Conservation (phyloP, 148 eudicot species). For the Pharnaceum exiguum region DNA sequence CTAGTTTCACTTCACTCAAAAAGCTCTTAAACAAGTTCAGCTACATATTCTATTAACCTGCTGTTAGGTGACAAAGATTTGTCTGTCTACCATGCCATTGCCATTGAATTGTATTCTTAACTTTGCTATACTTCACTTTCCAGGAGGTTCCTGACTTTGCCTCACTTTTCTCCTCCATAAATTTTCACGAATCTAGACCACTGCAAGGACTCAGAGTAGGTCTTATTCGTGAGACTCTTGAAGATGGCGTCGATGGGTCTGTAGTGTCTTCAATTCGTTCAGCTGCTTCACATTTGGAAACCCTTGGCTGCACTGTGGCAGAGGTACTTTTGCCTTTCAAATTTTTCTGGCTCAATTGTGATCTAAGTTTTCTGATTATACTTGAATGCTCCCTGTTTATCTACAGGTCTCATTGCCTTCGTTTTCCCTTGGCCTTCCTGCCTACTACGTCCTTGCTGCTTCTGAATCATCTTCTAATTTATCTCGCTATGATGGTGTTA, state of each 20-base stretch:
- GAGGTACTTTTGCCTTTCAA: slow-evolving; percentile 45
- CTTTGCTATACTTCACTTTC: slow-evolving; percentile 14
- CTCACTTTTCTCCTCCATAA: slow-evolving; percentile 48
- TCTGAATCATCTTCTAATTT: slow-evolving; percentile 95
- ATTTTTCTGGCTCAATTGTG: slow-evolving; percentile 3
- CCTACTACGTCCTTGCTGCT: slow-evolving; percentile 91
- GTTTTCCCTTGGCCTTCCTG: slow-evolving; percentile 93
- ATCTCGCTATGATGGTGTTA: slow-evolving; percentile 90
- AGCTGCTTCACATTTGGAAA: slow-evolving; percentile 88
- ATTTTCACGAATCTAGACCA: slow-evolving; percentile 66
- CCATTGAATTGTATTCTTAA: slow-evolving; percentile 6
- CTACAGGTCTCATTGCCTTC: slow-evolving; percentile 90
- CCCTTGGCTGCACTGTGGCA: slow-evolving; percentile 72
- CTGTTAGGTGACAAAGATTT: too few relatives aligned
- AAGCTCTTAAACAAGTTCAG: too few relatives aligned
- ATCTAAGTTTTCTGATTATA: not conserved
- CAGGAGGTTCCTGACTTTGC: slow-evolving; percentile 85
- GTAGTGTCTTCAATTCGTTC: slow-evolving; percentile 59
- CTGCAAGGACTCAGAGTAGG: slow-evolving; percentile 89
- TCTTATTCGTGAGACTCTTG: slow-evolving; percentile 83
- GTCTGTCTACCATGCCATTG: not conserved
- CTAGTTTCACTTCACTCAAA: too few relatives aligned
- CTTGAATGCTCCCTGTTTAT: not conserved
- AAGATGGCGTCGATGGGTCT: slow-evolving; percentile 71
- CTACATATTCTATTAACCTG: not conserved